Percentiles rank a stretch among this genome's conserved stretches.
These are phyloP conservation scores for Apophysomyces ossiformis DNA, from an alignment of 371 early-diverging fungal genomes.

Conservation along the genomic window DNA sequence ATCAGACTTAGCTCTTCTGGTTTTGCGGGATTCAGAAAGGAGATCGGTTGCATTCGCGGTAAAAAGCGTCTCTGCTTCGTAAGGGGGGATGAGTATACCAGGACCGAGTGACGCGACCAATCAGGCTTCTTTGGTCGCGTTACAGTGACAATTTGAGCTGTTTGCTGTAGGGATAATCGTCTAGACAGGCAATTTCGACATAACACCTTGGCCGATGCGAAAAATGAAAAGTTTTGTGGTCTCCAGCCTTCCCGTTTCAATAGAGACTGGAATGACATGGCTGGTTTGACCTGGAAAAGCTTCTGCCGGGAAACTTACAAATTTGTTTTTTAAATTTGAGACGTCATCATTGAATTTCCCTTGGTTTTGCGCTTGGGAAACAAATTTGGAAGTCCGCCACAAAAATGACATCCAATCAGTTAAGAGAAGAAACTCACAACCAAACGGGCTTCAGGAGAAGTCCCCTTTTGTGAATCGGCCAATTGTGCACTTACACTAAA, in stretches of 20 bases:
- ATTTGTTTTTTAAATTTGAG: no score
- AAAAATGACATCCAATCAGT: no score
- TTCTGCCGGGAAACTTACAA: no score
- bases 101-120: constrained; percentile 6
- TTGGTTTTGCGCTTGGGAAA: no score
- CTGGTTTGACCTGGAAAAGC: no score
- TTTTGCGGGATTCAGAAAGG: background rate
- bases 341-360: no score
- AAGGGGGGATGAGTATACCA: background rate
- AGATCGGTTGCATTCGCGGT: constrained; percentile 6
- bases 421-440: no score
- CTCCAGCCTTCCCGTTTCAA: constrained; percentile 39
- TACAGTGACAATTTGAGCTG: constrained; percentile 1
- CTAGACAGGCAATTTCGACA: constrained; percentile 42
- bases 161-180: constrained; percentile 15
- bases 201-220: constrained; percentile 28
- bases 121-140: constrained; percentile 10
- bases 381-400: no score
- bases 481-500: no score
- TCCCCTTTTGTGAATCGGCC: no score
- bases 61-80: no score
- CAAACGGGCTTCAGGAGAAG: no score
- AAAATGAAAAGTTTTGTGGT: constrained; percentile 28
- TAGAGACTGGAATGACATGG: constrained; percentile 38
- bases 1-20: background rate